Conservation (phyloP, 805 yeast species). For the Metschnikowia santaceciliae region DNA sequence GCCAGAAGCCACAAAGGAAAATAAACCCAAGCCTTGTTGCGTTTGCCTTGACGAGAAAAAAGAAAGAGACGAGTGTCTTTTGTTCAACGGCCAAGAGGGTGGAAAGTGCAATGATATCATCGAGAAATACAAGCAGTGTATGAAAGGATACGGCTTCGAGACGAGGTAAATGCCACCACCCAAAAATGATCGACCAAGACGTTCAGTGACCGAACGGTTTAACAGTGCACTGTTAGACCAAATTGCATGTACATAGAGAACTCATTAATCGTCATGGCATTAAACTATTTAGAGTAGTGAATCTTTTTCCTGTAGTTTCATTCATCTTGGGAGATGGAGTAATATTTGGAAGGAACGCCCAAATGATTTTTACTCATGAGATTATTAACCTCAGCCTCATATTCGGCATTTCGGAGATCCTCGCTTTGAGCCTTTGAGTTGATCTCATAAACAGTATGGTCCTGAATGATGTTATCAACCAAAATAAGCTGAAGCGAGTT, state of each 20-base stretch:
- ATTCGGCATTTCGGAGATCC: neutral
- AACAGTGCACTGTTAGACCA: neutral
- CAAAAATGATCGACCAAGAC: neutral
- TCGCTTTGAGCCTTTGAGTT: conserved; percentile 17
- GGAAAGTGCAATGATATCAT: conserved; percentile 76
- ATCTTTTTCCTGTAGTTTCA: neutral
- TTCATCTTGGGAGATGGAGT: neutral
- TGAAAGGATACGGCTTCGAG: conserved; percentile 88
- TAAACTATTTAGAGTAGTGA: neutral
- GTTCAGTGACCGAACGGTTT: neutral
- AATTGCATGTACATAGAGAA: neutral
- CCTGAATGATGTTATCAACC: conserved; percentile 69
- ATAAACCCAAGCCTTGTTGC: conserved; percentile 92
- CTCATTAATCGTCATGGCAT: conserved; percentile 1
- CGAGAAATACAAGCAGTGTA: conserved; percentile 73
- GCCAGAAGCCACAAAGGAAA: conserved; percentile 16
- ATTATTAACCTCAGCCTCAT: neutral
- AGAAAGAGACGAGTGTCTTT: conserved; percentile 80
- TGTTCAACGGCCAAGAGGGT: conserved; percentile 77
- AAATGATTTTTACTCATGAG: neutral
- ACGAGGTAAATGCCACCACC: conserved; percentile 18
- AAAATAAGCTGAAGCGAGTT: conserved; percentile 71
- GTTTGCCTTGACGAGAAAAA: conserved; percentile 86
- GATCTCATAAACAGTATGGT: conserved; percentile 39
- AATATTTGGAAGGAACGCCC: neutral